Conservation (phyloP, 345 rosid genomes). For the Ceriops zippeliana region DNA sequence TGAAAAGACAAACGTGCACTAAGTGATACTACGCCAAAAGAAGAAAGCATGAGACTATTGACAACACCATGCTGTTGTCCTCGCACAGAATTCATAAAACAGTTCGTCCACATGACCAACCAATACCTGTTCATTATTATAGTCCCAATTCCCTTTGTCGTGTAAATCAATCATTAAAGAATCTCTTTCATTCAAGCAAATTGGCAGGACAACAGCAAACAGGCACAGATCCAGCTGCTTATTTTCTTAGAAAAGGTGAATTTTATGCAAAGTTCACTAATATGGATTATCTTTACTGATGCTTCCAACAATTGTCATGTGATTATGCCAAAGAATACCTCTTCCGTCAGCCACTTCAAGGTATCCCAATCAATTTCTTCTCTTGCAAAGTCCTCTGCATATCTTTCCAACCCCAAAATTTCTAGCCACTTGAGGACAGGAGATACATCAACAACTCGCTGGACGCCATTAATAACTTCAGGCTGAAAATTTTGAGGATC, state of each 20-base stretch:
- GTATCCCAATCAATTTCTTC: constrained; percentile 96
- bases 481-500: constrained; percentile 21
- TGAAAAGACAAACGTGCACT: not conserved
- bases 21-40: not conserved
- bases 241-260: no score
- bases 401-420: constrained; percentile 59
- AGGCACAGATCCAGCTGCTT: no score
- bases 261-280: no score
- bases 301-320: not conserved
- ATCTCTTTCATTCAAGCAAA: not conserved
- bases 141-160: no score
- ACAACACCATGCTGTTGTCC: not conserved
- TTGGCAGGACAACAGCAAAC: not conserved
- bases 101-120: no score
- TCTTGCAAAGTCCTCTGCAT: constrained; percentile 56
- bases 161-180: not conserved
- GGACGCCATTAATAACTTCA: constrained; percentile 33
- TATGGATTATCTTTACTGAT: no score
- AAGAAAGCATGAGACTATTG: not conserved
- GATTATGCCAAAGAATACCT: constrained; percentile 40
- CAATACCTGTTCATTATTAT: no score
- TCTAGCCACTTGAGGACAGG: constrained; percentile 67
- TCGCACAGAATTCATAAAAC: not conserved
- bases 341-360: constrained; percentile 73
- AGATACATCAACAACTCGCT: constrained; percentile 44